Base-by-base conservation (phyloP, 1,284 basidiomycete genomes). In the Microbotryomycetes sp. region DNA sequence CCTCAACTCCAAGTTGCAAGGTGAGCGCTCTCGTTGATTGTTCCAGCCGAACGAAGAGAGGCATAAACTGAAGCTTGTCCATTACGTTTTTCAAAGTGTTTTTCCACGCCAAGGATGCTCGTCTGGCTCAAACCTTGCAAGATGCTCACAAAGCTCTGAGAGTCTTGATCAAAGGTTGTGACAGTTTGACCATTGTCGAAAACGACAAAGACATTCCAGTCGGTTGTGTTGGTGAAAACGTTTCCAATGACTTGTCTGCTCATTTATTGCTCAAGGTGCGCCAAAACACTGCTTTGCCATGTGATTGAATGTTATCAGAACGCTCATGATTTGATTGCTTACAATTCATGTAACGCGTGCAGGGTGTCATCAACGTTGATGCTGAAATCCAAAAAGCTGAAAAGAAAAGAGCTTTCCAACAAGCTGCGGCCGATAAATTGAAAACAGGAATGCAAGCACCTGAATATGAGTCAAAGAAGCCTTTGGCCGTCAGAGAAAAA, bases 351-450 rank as follows among this genome's bases (percentile, higher is more conserved):
- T n/a, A n/a, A n/a, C n/a, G n/a, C n/a, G n/a, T n/a, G 42, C 70
- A 90, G 88, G 92, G 92, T 46, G 82, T 88, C 45, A 84, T 94
- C 36, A 86, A 94, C 75, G 79, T 92, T 12, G 84, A 88, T 56
- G 83, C 82, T 12, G 92, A 96, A 77, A 87, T 94, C 53, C 79
- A 81, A 49, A 94, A 92, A 76, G 85, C 86, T 66, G 64, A 89
- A 72, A 94, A 92, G 82, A 92, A 91, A 77, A 81, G 88, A 29
- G 82, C 85, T 32, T 77, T 92, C 6, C 84, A 84, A 6, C 79
- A 81, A 58, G 71, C 87, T 62, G 86, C 84, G 69, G 78, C 87
- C 48, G 83, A 86, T 46, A 96, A 93, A 80, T 77, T 93, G 32
- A 71, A 79, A 66, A 91, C 90, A 77, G 75, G 85, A n/a, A 83